Evolutionary conservation across 1,139 yeast genomes (phyloP).

Genomic region (Debaryomyces nepalensis): DNA sequence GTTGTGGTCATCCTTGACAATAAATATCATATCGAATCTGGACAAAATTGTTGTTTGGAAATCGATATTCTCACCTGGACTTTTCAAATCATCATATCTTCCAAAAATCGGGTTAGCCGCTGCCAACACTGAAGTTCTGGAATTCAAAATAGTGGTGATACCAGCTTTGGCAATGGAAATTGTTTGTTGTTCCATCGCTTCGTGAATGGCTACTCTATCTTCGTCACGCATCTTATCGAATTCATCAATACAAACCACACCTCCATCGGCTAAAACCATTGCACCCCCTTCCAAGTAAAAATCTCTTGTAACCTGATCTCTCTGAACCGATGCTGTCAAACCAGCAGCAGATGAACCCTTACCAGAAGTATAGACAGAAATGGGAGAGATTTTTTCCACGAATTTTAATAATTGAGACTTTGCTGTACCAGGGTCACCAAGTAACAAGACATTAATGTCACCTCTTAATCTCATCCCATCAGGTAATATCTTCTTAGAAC

Average conservation of each 20-base stretch:
- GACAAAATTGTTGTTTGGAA: constrained; percentile 96
- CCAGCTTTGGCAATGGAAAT: constrained; percentile 99
- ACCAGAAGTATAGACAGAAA: constrained; percentile 96
- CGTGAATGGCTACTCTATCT: constrained; percentile 98
- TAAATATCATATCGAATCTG: constrained; percentile 97
- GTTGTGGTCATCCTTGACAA: constrained; percentile 94
- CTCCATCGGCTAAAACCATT: constrained; percentile 98
- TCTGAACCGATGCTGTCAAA: constrained; percentile 95
- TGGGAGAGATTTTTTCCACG: constrained; percentile 93
- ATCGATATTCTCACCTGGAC: constrained; percentile 97
- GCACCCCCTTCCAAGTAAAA: constrained; percentile 99
- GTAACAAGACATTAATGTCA: constrained; percentile 86
- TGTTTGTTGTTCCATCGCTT: constrained; percentile 99
- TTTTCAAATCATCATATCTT: constrained; percentile 91
- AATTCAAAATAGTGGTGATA: constrained; percentile 91
- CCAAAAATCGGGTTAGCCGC: constrained; percentile 99
- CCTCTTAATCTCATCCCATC: constrained; percentile 98
- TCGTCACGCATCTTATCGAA: constrained; percentile 99
- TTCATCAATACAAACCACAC: constrained; percentile 98
- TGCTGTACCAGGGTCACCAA: constrained; percentile 99
- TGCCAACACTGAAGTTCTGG: constrained; percentile 94
- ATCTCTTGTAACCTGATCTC: constrained; percentile 86
- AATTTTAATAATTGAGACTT: constrained; percentile 93
- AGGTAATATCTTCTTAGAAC: constrained; percentile 88
- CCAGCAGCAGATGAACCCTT: constrained; percentile 99